Percentiles rank a stretch among this genome's conserved stretches.
phyloP scores from a whole-genome alignment of 345 rosid species.

The Sonneratia alba region DNA sequence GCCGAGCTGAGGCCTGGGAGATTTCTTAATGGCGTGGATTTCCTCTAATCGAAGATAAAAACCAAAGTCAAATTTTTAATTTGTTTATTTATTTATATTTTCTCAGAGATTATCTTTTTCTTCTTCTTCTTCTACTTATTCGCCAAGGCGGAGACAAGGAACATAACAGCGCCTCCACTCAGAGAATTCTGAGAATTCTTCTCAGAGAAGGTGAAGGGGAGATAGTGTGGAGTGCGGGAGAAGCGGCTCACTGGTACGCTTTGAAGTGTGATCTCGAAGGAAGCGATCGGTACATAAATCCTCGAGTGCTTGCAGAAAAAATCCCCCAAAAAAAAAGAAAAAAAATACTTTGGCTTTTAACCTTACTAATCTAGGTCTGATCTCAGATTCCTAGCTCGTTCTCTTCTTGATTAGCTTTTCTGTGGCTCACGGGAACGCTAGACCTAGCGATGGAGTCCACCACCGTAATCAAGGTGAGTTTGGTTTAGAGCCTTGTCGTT shows the following conservation, averaged over 20 bases:
- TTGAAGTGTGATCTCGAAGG: background rate
- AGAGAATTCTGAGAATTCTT: background rate
- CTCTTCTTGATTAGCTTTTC: background rate
- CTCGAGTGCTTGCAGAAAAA: background rate
- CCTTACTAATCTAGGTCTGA: background rate
- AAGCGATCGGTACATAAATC: background rate
- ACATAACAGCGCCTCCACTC: background rate
- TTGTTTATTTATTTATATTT: background rate
- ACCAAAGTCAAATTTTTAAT: background rate
- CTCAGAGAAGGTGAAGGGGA: background rate
- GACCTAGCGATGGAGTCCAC: constrained; percentile 12
- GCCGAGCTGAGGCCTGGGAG: background rate
- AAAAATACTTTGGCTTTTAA: background rate
- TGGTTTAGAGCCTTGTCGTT: background rate
- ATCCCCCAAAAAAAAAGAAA: too few species aligned
- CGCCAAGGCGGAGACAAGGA: background rate
- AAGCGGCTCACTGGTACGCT: constrained; percentile 21
- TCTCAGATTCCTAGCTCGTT: background rate
- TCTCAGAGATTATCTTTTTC: background rate
- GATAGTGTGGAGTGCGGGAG: background rate
- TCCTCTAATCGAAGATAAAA: constrained; percentile 1
- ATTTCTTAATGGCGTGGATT: constrained; percentile 1
- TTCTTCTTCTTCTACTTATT: background rate
- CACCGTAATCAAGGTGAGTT: constrained; percentile 18
- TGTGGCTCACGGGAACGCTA: constrained; percentile 18